phyloP scores from a whole-genome alignment of 306 rosid genomes.

The Erythrophleum fordii region DNA sequence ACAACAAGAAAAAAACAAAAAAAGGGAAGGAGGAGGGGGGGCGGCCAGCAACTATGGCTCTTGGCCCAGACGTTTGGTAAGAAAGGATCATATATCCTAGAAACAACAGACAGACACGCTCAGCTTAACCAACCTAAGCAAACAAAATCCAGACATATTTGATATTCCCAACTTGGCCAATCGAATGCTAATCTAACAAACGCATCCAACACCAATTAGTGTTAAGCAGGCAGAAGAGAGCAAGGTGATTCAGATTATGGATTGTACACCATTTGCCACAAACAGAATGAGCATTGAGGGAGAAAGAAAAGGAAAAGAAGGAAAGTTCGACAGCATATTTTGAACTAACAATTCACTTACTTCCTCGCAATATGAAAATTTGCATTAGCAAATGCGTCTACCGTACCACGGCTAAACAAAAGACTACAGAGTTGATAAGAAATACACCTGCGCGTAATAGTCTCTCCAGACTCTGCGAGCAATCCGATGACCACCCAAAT shows the following conservation, averaged over 20 bases:
- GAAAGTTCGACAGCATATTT: not conserved
- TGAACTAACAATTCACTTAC: not conserved
- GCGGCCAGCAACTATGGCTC: not conserved
- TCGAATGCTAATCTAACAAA: not conserved
- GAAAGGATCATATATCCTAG: not conserved
- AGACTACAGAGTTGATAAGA: not conserved
- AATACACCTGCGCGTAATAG: slow-evolving; percentile 71
- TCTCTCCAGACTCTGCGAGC: slow-evolving; percentile 94
- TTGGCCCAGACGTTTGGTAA: not conserved
- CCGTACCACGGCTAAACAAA: not conserved
- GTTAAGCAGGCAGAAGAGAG: slow-evolving; percentile 13
- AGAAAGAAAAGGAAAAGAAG: not conserved
- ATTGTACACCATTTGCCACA: not conserved
- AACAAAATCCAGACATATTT: not conserved
- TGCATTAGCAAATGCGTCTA: not conserved
- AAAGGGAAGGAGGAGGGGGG: too few species aligned
- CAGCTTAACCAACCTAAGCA: not conserved
- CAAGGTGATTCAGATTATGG: slow-evolving; percentile 1
- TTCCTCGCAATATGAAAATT: not conserved
- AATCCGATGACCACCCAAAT: slow-evolving; percentile 88
- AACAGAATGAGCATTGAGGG: not conserved
- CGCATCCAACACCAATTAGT: not conserved
- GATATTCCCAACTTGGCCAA: not conserved
- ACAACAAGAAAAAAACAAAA: too few species aligned
- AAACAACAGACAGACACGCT: not conserved